Evolutionary conservation across 2,329 filamentous ascomycete species (phyloP), one percentile per base, ranked within the genome.

Genomic region (Blumeria graminis): DNA sequence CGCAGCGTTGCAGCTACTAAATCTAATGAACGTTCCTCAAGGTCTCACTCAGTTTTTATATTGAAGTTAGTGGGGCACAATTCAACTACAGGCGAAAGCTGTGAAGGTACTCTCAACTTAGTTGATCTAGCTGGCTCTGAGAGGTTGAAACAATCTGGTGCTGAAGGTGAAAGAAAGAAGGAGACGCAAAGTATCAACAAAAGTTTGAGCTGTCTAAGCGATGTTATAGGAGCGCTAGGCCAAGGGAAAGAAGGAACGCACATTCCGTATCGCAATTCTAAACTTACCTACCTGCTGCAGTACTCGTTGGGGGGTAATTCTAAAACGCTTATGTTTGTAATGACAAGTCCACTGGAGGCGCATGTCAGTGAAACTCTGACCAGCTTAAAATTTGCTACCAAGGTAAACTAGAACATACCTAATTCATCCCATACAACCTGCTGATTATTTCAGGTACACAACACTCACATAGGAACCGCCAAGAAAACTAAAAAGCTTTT

Each of bases 111-210:
- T 0, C 77, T 98, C 58, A 98, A 98, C 69, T 76, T 98, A 3
- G 92, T 98, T 41, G 92, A 98, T 69, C 74, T 98, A 61, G 93
- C 92, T 8, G 92, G 92, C 33, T 94, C 86, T 9, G 92, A 98
- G 69, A 77, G 90, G 51, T 73, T 95, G 41, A 89, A 90, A 69
- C 82, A 93, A 67, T 90, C 85, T 52, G 82, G 86, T 60, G 87
- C 83, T 3, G 86, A 89, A 58, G 90, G 90, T 1, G 87, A 90
- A 51, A 77, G 88, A 51, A 80, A 93, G 71, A 86, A 84, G 69
- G 92, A 98, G 71, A 95, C 92, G 1, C 89, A 95, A 65, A 94
- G 86, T 67, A 98, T 98, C 76, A 98, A 98, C 73, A 90, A 87
- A 71, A 92, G 84, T 63, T 72, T 98, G 62, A 88, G 85, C 64